phyloP scores from a whole-genome alignment of 352 stramenopile genomes.

The Pythium phragmitis region DNA sequence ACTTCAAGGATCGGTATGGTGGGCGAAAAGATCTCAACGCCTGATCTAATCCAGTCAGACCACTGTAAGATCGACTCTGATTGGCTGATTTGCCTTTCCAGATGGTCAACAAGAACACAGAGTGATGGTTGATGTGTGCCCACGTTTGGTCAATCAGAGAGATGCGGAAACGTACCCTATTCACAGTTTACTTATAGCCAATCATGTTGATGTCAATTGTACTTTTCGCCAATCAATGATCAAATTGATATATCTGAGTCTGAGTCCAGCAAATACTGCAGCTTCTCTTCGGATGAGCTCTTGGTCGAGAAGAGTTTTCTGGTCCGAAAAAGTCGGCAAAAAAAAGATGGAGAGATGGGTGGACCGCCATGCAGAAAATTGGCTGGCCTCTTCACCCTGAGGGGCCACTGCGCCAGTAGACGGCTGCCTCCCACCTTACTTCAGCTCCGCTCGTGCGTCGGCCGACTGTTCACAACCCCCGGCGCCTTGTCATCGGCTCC shows the following conservation, averaged over 20 bases:
- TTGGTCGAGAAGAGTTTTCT: not conserved
- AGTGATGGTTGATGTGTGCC: too few relatives aligned
- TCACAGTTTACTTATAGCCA: not conserved
- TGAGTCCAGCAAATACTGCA: not conserved
- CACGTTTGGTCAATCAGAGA: too few relatives aligned
- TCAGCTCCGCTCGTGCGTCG: not conserved
- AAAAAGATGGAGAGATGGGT: not conserved
- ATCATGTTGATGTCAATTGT: not conserved
- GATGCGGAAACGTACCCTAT: too few relatives aligned
- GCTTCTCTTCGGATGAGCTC: not conserved
- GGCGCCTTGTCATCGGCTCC: not conserved
- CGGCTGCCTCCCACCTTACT: not conserved
- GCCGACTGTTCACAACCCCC: not conserved
- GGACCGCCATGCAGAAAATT: not conserved
- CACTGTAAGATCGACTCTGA: too few relatives aligned
- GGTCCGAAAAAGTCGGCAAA: not conserved
- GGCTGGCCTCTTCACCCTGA: too few relatives aligned
- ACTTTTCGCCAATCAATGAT: too few relatives aligned
- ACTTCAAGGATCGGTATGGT: too few relatives aligned
- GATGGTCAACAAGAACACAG: too few relatives aligned
- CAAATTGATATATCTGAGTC: not conserved
- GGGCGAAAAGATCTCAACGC: too few relatives aligned
- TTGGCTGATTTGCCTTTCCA: too few relatives aligned
- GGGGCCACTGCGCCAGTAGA: too few relatives aligned
- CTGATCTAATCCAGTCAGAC: too few relatives aligned